Evolutionary conservation across 129 eudicot genomes (phyloP), one percentile per base, ranked within the genome.

Genomic region (Cynara cardunculus): DNA sequence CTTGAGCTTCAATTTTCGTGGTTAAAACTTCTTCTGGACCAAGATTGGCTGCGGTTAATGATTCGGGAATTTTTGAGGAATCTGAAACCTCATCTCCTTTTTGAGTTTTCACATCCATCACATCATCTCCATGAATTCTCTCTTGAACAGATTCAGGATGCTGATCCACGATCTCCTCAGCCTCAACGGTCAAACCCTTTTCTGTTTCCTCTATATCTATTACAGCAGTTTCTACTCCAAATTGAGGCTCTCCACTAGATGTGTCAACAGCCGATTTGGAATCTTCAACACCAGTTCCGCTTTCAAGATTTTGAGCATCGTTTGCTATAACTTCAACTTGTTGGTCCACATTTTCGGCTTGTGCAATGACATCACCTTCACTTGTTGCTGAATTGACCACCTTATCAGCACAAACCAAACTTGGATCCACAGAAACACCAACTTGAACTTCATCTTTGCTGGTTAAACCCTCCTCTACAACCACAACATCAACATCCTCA

Each of bases 401-500:
- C 8, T 79, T 82, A 35, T 67, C 86, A 46, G 71, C 8, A 68
- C 61, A 10, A 70, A 66, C 73, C 69, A 67, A 64, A 76, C 27
- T 72, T n/a, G 79, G 81, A 71, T 76, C 53, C 26, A 21, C 80
- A 69, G 16, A 64, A 28, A 25, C 49, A 22, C 13, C 66, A 82
- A 64, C 88, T 56, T 32, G 78, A 72, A 26, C 53, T 72, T 82
- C 80, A 69, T 77, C 82, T 80, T 78, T 85, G 49, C 61, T 5
- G 27, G 64, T 64, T 30, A 82, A 18, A 41, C 31, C 73, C 46
- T 79, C 69, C 16, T 69, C 83, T 74, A 25, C 75, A 79, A 71
- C 56, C 78, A 85, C 81, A 61, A 71, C 26, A 32, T 44, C 78
- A 41, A 80, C 86, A 64, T 65, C 65, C 74, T 81, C 88, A 1